These are phyloP conservation scores for Funneliformis geosporum DNA, from an alignment of 192 early-diverging fungal genomes.

Conservation along the genomic window DNA sequence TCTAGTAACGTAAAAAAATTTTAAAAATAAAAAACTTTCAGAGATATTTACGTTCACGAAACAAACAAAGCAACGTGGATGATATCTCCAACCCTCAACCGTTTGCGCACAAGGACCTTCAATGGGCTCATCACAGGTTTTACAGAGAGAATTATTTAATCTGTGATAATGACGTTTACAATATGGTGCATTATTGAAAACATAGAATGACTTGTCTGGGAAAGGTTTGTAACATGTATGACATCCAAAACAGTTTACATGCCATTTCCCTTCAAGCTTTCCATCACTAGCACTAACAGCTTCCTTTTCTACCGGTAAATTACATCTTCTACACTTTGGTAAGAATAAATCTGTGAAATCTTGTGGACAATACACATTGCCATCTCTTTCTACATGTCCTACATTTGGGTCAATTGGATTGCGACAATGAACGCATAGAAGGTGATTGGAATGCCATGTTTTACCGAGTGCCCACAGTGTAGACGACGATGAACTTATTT, in stretches of 20 bases:
- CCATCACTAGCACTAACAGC: slow-evolving; percentile 71
- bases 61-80: slow-evolving; percentile 86
- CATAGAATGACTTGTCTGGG: slow-evolving; percentile 85
- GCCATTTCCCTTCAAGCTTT: slow-evolving; percentile 70
- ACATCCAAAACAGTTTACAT: slow-evolving; percentile 74
- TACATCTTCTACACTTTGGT: slow-evolving; percentile 68
- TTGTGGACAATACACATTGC: slow-evolving; percentile 64
- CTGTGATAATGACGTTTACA: slow-evolving; percentile 87
- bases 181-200: slow-evolving; percentile 81
- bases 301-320: slow-evolving; percentile 65
- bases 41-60: slow-evolving; percentile 35
- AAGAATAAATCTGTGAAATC: slow-evolving; percentile 69
- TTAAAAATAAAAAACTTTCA: neutral
- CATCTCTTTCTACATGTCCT: slow-evolving; percentile 61
- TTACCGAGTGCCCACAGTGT: slow-evolving; percentile 65
- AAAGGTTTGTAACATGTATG: slow-evolving; percentile 68
- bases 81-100: slow-evolving; percentile 79
- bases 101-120: slow-evolving; percentile 91
- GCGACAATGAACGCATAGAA: slow-evolving; percentile 67
- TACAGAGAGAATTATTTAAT: slow-evolving; percentile 83
- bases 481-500: slow-evolving; percentile 38
- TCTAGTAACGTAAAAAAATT: neutral
- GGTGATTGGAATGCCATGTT: slow-evolving; percentile 65
- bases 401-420: slow-evolving; percentile 57
- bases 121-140: slow-evolving; percentile 75